These are phyloP conservation scores for Solanum rostratum DNA, from an alignment of 257 asterid species.

Conservation along the genomic window DNA sequence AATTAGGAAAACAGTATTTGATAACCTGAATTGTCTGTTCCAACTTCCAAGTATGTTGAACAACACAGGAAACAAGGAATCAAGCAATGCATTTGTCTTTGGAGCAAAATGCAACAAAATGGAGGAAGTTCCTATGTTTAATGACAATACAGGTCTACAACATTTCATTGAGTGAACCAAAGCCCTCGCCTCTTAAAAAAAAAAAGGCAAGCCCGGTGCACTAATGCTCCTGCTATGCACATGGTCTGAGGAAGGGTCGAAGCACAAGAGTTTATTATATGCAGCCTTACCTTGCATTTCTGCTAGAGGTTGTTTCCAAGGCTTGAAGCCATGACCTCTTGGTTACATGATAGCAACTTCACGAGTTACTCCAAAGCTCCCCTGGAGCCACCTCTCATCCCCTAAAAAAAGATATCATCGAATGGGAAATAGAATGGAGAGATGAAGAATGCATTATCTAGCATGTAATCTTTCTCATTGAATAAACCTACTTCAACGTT, in stretches of 20 bases:
- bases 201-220: too few species aligned
- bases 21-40: not conserved
- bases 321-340: too few species aligned
- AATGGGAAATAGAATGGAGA: not conserved
- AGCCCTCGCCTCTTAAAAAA: too few species aligned
- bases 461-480: not conserved
- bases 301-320: too few species aligned
- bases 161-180: not conserved
- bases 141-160: not conserved
- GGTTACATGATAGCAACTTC: too few species aligned
- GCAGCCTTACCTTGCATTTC: too few species aligned
- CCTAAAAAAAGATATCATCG: not conserved
- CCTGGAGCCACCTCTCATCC: not conserved
- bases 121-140: not conserved
- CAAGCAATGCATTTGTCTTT: not conserved
- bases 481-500: not conserved
- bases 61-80: not conserved
- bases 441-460: not conserved
- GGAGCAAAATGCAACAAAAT: not conserved
- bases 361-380: too few species aligned
- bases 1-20: not conserved
- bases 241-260: too few species aligned
- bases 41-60: not conserved
- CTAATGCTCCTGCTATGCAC: too few species aligned
- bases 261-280: too few species aligned